Conservation (phyloP, 306 rosid genomes). For the Begonia peltatifolia region DNA sequence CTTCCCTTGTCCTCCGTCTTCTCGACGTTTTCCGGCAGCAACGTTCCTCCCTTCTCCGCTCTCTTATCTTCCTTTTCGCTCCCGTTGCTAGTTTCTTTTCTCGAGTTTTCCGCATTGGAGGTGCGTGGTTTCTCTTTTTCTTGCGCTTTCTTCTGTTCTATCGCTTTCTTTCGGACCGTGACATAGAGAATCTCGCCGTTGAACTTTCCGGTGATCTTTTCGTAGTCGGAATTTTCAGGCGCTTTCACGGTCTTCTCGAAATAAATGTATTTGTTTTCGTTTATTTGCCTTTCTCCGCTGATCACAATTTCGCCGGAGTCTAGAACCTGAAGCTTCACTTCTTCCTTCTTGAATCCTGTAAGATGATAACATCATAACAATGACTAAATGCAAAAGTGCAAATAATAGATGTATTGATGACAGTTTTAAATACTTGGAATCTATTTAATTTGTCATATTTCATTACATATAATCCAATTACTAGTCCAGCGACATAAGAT, state of each 20-base stretch:
- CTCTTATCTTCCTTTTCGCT: not conserved
- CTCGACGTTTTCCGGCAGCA: slow-evolving; percentile 3
- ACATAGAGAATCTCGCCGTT: slow-evolving; percentile 41
- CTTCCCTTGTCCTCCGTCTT: slow-evolving; percentile 28
- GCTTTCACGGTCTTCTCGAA: slow-evolving; percentile 24
- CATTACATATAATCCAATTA: too few relatives aligned
- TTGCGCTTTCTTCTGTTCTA: too few relatives aligned
- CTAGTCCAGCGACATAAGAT: too few relatives aligned
- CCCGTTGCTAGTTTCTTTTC: too few relatives aligned
- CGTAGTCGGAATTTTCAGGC: slow-evolving; percentile 30
- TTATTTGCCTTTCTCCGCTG: slow-evolving; percentile 33
- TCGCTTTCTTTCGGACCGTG: slow-evolving; percentile 26
- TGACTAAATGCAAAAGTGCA: too few relatives aligned
- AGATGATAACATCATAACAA: not conserved
- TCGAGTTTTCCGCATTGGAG: too few relatives aligned
- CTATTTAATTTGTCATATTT: too few relatives aligned
- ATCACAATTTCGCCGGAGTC: slow-evolving; percentile 20
- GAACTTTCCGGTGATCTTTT: slow-evolving; percentile 38
- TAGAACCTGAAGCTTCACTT: slow-evolving; percentile 32
- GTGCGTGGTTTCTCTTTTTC: too few relatives aligned
- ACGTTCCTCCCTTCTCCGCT: not conserved
- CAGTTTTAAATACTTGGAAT: too few relatives aligned
- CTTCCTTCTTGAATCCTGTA: slow-evolving; percentile 44
- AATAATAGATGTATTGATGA: too few relatives aligned
- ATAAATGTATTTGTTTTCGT: slow-evolving; percentile 18